A percentile compares a stretch with the other conserved stretches of the same genome.
Conservation (phyloP, 129 eudicot genomes). For the Cynara cardunculus region DNA sequence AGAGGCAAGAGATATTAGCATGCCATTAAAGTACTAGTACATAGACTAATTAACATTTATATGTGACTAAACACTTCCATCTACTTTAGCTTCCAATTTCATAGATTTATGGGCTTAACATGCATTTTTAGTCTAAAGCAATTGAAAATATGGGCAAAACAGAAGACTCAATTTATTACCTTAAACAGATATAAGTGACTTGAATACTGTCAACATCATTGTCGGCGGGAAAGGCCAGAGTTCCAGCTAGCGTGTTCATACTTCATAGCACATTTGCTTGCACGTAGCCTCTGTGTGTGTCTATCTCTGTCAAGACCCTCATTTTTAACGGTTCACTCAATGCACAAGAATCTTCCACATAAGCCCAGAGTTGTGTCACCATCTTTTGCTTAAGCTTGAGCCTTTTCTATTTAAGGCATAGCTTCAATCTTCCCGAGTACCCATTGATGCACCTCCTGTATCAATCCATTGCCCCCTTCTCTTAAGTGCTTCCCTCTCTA, state of each 20-base stretch:
- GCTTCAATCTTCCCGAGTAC: conserved; percentile 15
- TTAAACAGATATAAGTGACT: conserved; percentile 8
- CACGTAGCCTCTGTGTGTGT: conserved; percentile 51
- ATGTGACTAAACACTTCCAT: too few relatives aligned
- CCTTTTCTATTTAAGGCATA: conserved; percentile 42
- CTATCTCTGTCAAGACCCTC: conserved; percentile 13
- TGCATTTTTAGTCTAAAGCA: background rate
- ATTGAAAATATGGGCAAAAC: background rate
- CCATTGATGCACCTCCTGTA: conserved; percentile 2
- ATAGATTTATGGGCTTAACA: conserved; percentile 9
- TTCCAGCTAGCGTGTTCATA: conserved; percentile 42
- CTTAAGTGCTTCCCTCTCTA: background rate
- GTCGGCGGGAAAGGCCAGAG: conserved; percentile 43
- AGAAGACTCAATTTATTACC: conserved; percentile 10
- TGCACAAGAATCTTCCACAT: conserved; percentile 34
- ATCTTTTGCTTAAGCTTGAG: conserved; percentile 20
- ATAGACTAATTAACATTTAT: conserved; percentile 16
- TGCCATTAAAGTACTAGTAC: background rate
- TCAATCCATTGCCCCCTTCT: conserved; percentile 1
- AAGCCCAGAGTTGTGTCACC: conserved; percentile 31
- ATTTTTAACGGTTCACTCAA: conserved; percentile 40
- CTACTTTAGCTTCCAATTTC: too few relatives aligned
- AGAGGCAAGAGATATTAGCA: background rate
- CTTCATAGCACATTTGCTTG: conserved; percentile 46
- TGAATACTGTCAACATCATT: conserved; percentile 33